These are phyloP conservation scores for Starmera quercuum DNA, from an alignment of 805 yeast species.

Conservation along the genomic window DNA sequence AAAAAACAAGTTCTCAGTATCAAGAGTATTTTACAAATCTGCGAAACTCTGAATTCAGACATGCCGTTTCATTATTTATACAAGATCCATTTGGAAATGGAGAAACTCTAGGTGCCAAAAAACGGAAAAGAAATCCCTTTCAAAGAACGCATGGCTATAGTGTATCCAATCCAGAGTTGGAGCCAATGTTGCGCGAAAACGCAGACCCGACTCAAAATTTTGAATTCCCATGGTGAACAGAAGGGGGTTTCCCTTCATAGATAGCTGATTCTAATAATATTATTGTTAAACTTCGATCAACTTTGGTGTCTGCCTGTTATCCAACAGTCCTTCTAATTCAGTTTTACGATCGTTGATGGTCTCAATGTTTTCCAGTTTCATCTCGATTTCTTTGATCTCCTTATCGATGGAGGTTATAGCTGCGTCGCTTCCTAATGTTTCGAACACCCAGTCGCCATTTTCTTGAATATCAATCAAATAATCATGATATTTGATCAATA, in stretches of 20 bases:
- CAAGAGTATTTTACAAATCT: conserved; percentile 39
- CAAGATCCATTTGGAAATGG: conserved; percentile 52
- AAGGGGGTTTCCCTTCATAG: conserved; percentile 1
- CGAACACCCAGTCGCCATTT: conserved; percentile 51
- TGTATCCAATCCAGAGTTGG: conserved; percentile 8
- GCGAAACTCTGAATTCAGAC: conserved; percentile 36
- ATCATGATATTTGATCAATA: conserved; percentile 79
- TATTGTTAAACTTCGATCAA: background rate
- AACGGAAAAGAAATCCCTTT: conserved; percentile 49
- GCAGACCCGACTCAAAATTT: background rate
- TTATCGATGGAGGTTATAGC: conserved; percentile 63
- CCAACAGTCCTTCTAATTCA: conserved; percentile 38
- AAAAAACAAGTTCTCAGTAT: conserved; percentile 15
- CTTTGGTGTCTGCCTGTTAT: conserved; percentile 8
- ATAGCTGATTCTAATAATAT: background rate
- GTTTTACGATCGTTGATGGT: conserved; percentile 52
- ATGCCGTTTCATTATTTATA: conserved; percentile 47
- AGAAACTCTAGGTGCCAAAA: conserved; percentile 39
- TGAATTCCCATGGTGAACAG: conserved; percentile 5
- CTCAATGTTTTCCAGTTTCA: conserved; percentile 50
- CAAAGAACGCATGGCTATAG: conserved; percentile 31
- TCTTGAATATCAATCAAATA: conserved; percentile 61
- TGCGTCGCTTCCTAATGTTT: conserved; percentile 57
- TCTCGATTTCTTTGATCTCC: conserved; percentile 63
- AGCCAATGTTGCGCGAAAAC: conserved; percentile 8